Evolutionary conservation across 2,329 filamentous ascomycete species (phyloP), one percentile per base, ranked within the genome.

Genomic region (Arthrobotrys sphaeroides): DNA sequence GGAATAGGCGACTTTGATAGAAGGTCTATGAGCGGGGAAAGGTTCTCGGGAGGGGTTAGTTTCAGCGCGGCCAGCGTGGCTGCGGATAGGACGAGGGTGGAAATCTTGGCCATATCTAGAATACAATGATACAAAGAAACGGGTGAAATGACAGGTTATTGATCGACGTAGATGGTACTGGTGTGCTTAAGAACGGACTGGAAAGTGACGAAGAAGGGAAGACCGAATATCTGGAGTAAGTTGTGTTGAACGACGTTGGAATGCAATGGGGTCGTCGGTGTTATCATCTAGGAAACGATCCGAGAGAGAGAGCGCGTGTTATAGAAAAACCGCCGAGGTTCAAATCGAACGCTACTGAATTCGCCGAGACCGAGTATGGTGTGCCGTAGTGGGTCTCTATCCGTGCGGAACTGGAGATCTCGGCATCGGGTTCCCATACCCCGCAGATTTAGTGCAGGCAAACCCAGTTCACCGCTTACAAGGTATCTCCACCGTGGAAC

Each of bases 61-160:
- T 61, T 61, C 36, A 74, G 31, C n/a, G 61, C 26, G 3, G 40
- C 70, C 4, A 74, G 55, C 4, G 57, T 47, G 5, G 55, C 70
- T 7, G 70, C 53, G 13, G 70, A 74, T 22, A 68, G 20, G 24
- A 74, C 42, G 10, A 73, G 28, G 1, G 68, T 55, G 12, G 69
- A 73, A 9, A 67, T 18, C 28, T 60, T 74, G 4, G 61, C 70
- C 70, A 74, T 74, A 4, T n/a, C 24, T 47, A 5, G 10, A 38
- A 9, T 36, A 57, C 13, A 28, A 26, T 4, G 13, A 10, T 60
- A 31, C 6, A 6, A 18, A 43, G 22, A 43, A 33, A 9, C 9
- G 10, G 5, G 2, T 6, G 10, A 0, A 3, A 36, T 33, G 5
- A 18, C 20, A 18, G 16, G 4, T 13, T n/a, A 38, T 26, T 18